Percentiles rank a stretch among this genome's conserved stretches.
phyloP scores from a whole-genome alignment of 2,329 filamentous ascomycete species.

The Colletotrichum kahawae region DNA sequence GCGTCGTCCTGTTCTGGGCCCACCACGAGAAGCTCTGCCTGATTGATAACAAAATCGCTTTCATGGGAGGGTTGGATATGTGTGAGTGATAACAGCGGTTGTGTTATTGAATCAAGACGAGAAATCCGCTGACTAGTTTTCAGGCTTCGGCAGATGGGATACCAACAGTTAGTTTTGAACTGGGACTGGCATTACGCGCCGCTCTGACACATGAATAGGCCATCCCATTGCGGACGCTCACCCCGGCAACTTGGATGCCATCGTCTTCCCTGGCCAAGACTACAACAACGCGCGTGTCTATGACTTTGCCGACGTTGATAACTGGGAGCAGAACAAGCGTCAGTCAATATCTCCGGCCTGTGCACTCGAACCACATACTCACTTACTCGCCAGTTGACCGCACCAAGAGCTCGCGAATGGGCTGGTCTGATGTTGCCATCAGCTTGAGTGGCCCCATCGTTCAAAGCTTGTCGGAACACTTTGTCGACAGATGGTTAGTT shows the following conservation, averaged over 20 bases:
- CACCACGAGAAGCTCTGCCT: constrained; percentile 92
- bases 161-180: constrained; percentile 64
- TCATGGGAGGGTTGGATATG: constrained; percentile 91
- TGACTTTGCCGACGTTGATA: constrained; percentile 77
- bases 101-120: background rate
- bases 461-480: constrained; percentile 76
- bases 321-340: constrained; percentile 85
- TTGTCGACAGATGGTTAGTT: constrained; percentile 76
- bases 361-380: background rate
- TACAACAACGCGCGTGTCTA: constrained; percentile 89
- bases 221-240: constrained; percentile 87
- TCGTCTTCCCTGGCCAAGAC: constrained; percentile 88
- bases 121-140: constrained; percentile 25
- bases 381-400: constrained; percentile 65
- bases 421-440: constrained; percentile 87
- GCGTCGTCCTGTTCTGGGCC: constrained; percentile 87
- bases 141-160: constrained; percentile 84
- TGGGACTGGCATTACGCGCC: background rate
- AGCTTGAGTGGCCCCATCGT: constrained; percentile 78
- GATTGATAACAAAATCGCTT: constrained; percentile 78
- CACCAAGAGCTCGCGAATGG: constrained; percentile 82
- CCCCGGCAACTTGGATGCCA: constrained; percentile 75
- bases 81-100: constrained; percentile 48
- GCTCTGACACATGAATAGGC: constrained; percentile 34
- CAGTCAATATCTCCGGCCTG: constrained; percentile 23